Evolutionary conservation across 352 stramenopile species (phyloP).

Genomic region (Pythium oligandrum): DNA sequence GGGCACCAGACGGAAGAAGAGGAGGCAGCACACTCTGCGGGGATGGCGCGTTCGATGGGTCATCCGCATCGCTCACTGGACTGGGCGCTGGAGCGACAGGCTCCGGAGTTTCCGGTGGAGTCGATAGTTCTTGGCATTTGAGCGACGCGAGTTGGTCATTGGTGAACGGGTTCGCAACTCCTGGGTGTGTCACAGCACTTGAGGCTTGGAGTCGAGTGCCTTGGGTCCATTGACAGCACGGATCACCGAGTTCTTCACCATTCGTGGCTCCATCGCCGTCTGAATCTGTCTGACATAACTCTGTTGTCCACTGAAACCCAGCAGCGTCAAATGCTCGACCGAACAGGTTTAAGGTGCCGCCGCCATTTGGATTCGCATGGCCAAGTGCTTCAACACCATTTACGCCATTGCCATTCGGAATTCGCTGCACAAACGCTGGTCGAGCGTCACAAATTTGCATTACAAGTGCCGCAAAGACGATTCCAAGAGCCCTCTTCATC

Average conservation of each 20-base stretch:
- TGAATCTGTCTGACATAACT: conserved; percentile 58
- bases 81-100: too few relatives aligned
- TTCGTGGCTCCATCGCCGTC: conserved; percentile 84
- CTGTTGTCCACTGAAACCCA: conserved; percentile 41
- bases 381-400: conserved; percentile 47
- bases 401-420: conserved; percentile 57
- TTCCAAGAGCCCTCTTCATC: too few relatives aligned
- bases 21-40: too few relatives aligned
- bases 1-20: too few relatives aligned
- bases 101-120: not conserved
- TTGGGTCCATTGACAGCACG: conserved; percentile 66
- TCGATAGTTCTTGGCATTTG: conserved; percentile 14
- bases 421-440: conserved; percentile 42
- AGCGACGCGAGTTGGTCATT: conserved; percentile 13
- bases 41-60: too few relatives aligned
- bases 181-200: conserved; percentile 21
- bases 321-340: conserved; percentile 43
- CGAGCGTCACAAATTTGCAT: conserved; percentile 16
- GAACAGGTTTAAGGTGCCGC: conserved; percentile 56
- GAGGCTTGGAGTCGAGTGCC: not conserved
- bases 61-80: too few relatives aligned
- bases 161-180: conserved; percentile 24
- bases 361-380: conserved; percentile 39
- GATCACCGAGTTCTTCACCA: conserved; percentile 86
- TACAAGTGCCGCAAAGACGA: too few relatives aligned